These are phyloP conservation scores for Euclidium syriacum DNA, from an alignment of 345 rosid species.

Conservation along the genomic window DNA sequence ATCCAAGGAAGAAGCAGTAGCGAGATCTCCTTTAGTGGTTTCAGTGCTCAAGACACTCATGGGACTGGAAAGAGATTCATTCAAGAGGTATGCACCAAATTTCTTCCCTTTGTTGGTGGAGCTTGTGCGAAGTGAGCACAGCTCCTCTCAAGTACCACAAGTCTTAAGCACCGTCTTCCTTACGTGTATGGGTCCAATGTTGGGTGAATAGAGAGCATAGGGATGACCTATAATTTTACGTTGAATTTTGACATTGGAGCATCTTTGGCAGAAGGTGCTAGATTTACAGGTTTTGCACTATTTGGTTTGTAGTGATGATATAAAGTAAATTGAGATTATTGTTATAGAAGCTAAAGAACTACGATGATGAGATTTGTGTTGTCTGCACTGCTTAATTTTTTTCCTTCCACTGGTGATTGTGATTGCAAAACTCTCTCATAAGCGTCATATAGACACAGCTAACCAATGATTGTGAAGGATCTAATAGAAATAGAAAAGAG, in stretches of 20 bases:
- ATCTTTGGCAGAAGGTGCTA: constrained; percentile 7
- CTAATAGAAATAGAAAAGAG: not conserved
- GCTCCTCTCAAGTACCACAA: constrained; percentile 72
- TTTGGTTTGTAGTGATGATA: constrained; percentile 4
- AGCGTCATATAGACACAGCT: not conserved
- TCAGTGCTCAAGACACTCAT: constrained; percentile 51
- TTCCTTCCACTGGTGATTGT: not conserved
- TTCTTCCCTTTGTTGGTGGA: constrained; percentile 76
- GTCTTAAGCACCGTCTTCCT: constrained; percentile 58
- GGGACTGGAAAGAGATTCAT: constrained; percentile 47
- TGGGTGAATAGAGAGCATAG: constrained; percentile 20
- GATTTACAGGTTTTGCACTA: constrained; percentile 6
- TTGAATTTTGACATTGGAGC: constrained; percentile 12
- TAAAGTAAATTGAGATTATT: constrained; percentile 10
- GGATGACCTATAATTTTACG: not conserved
- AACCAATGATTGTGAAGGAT: not conserved
- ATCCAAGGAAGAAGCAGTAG: constrained; percentile 75
- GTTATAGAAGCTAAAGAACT: constrained; percentile 12
- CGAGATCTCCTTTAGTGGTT: constrained; percentile 59
- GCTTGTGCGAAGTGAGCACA: constrained; percentile 75
- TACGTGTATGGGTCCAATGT: constrained; percentile 70
- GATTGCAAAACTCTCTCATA: not conserved
- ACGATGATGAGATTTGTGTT: not conserved
- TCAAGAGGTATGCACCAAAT: constrained; percentile 43
- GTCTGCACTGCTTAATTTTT: not conserved